Conservation (phyloP, 345 rosid species). For the Rhizophora apiculata region DNA sequence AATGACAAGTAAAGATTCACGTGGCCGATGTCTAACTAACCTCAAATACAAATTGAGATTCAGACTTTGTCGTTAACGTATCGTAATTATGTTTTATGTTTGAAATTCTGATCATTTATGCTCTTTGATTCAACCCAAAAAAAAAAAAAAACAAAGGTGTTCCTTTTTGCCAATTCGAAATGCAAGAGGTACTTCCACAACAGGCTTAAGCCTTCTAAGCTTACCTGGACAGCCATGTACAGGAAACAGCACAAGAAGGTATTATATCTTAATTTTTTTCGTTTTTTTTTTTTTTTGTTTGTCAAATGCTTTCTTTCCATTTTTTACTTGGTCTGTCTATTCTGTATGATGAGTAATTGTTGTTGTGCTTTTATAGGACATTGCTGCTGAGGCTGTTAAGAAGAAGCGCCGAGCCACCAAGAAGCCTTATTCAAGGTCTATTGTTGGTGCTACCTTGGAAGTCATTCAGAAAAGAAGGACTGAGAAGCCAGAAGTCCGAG, state of each 20-base stretch:
- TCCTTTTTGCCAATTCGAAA: conserved; percentile 82
- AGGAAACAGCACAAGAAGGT: conserved; percentile 78
- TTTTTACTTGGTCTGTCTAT: too few relatives aligned
- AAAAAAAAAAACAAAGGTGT: conserved; percentile 42
- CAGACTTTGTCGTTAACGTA: too few relatives aligned
- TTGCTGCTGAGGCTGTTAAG: conserved; percentile 58
- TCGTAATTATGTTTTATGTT: too few relatives aligned
- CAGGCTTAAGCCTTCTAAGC: conserved; percentile 88
- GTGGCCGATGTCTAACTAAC: too few relatives aligned
- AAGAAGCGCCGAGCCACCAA: conserved; percentile 53
- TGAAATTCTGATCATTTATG: neutral
- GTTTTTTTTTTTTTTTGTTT: neutral
- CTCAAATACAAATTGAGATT: too few relatives aligned
- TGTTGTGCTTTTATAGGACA: conserved; percentile 32
- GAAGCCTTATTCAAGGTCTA: conserved; percentile 74
- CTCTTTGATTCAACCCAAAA: neutral
- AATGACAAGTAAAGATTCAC: too few relatives aligned
- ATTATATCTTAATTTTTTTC: too few relatives aligned
- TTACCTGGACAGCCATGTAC: conserved; percentile 76
- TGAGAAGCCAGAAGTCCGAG: conserved; percentile 69
- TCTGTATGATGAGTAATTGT: neutral
- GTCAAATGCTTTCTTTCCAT: neutral
- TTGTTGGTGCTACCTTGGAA: conserved; percentile 71
- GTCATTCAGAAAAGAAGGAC: conserved; percentile 62
- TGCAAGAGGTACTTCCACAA: conserved; percentile 96